Base-by-base conservation (phyloP, 2,329 filamentous ascomycete genomes). In the Cadophora malorum region DNA sequence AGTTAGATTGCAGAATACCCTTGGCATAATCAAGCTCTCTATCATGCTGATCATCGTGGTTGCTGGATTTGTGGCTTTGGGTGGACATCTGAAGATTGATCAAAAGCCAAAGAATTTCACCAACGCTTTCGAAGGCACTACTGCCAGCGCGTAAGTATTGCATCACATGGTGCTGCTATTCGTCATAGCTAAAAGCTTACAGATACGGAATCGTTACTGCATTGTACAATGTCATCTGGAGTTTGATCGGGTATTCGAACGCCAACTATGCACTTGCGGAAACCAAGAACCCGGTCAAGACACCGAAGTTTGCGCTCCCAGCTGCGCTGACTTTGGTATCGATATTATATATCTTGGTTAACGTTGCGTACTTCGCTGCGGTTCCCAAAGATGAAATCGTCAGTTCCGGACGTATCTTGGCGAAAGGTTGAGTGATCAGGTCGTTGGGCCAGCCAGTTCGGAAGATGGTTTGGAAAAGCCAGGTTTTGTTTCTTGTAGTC, bases 201-300 rank as follows among this genome's bases (percentile, higher is more conserved):
- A 74, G 71, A 33, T 76, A 91, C 71, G 88, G 87, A 59, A 83
- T 90, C 41, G 88, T 90, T n/a, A 91, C 87, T 0, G 88, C 90
- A 0, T 79, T 92, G 0, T 91, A 90, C 81, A 91, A 91, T 72
- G 88, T 91, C 70, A 89, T 91, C 74, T 91, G 89, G 85, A 88
- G 85, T 69, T 92, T 88, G 74, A 85, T 90, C 71, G 89, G 89
- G 28, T 90, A 89, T 81, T 86, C 83, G 79, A 91, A 90, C 76
- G 88, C 88, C 76, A 90, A 90, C 79, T 90, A 91, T 74, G 87
- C 84, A 56, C 80, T 89, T 38, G 86, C 84, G 74, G 90, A 92
- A 80, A 90, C 88, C 58, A 87, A 84, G 76, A 86, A 90, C 77
- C 89, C 89, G 0, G 84, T 88, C 5, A 82, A 83, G 28, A 91